A percentile compares a stretch with the other conserved stretches of the same genome.
Evolutionary conservation across 177 flowering plant species (phyloP).

Genomic region (Telopea speciosissima): DNA sequence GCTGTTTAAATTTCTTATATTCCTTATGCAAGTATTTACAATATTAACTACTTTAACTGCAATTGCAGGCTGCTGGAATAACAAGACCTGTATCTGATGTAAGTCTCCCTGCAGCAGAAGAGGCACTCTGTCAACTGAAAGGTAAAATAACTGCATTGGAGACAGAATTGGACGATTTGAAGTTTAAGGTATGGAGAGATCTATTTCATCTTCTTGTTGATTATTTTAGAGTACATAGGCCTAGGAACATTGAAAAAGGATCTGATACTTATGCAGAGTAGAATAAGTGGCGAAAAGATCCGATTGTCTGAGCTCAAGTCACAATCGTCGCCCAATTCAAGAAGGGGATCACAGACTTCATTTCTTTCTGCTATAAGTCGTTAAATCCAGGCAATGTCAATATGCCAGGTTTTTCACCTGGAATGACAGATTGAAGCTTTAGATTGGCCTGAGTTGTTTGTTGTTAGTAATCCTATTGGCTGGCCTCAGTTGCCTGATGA

Average conservation of each 20-base stretch:
- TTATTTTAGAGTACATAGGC: neutral
- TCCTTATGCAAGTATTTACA: neutral
- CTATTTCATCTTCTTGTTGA: neutral
- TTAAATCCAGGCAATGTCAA: constrained; percentile 8
- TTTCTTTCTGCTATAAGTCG: constrained; percentile 50
- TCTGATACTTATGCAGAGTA: constrained; percentile 35
- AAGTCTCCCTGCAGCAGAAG: constrained; percentile 54
- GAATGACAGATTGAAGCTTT: constrained; percentile 14
- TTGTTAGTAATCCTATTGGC: neutral
- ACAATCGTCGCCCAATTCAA: constrained; percentile 41
- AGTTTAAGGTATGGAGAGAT: constrained; percentile 44
- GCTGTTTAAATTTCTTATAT: neutral
- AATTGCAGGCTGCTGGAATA: constrained; percentile 75
- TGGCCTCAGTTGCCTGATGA: neutral
- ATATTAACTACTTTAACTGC: neutral
- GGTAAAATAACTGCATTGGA: constrained; percentile 41
- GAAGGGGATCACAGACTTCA: constrained; percentile 28
- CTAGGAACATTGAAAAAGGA: neutral
- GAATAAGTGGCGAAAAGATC: constrained; percentile 37
- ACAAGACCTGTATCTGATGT: constrained; percentile 40
- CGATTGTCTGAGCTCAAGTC: constrained; percentile 53
- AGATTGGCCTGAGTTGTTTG: neutral
- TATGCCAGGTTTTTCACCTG: neutral
- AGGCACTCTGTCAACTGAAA: constrained; percentile 58
- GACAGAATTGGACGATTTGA: constrained; percentile 54